Evolutionary conservation across 2,329 filamentous ascomycete species (phyloP).

Genomic region (Aspergillus sclerotialis): DNA sequence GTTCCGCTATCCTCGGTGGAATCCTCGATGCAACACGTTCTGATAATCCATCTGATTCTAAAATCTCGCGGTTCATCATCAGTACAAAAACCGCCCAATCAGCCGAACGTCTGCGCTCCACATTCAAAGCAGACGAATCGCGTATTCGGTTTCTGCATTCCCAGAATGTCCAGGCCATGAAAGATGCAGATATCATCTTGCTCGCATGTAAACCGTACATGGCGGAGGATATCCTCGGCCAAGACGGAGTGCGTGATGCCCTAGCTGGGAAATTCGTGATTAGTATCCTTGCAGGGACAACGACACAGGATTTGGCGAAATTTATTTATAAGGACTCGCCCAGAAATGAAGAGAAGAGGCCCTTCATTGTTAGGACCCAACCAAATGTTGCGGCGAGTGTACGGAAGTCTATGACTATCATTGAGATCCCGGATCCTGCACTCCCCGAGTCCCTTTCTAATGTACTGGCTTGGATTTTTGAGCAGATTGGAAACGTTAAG

Average conservation of each 20-base stretch:
- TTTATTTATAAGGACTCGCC: constrained; percentile 15
- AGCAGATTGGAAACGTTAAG: constrained; percentile 41
- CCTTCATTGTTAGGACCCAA: constrained; percentile 34
- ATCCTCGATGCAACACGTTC: constrained; percentile 20
- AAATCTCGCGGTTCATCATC: constrained; percentile 27
- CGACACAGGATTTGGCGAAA: constrained; percentile 24
- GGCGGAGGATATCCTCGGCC: constrained; percentile 29
- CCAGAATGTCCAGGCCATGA: constrained; percentile 27
- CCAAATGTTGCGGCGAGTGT: constrained; percentile 42
- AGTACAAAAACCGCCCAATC: constrained; percentile 21
- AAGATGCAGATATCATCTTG: constrained; percentile 35
- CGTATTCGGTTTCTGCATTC: constrained; percentile 21
- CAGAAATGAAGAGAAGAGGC: background rate
- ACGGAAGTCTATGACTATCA: constrained; percentile 43
- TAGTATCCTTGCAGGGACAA: constrained; percentile 44
- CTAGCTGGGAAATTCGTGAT: constrained; percentile 42
- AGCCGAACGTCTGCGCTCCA: background rate
- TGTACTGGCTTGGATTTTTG: constrained; percentile 43
- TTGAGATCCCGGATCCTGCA: constrained; percentile 39
- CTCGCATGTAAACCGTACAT: constrained; percentile 43
- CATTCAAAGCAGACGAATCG: background rate
- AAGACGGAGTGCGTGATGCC: constrained; percentile 30
- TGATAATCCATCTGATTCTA: background rate
- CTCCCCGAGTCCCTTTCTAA: constrained; percentile 33
- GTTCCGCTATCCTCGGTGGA: constrained; percentile 30